A percentile compares a stretch with the other conserved stretches of the same genome.
Conservation (phyloP, 257 asterid genomes). For the Penstemon eatonii region DNA sequence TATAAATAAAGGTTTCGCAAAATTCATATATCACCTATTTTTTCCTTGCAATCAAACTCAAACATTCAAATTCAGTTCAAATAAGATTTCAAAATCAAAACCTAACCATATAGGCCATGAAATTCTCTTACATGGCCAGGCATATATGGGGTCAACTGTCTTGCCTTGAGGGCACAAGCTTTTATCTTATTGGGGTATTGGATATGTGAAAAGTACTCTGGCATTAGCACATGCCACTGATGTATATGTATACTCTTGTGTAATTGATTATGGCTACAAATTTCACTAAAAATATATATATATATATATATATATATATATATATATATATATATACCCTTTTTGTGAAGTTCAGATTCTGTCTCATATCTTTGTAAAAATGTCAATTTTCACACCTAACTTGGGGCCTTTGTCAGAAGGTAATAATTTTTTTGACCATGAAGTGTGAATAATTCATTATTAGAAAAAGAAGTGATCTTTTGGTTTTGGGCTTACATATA, state of each 20-base stretch:
- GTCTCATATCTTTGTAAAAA: neutral
- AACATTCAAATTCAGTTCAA: no score
- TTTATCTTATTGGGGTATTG: neutral
- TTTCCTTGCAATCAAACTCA: no score
- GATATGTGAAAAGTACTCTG: constrained; percentile 13
- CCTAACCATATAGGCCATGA: neutral
- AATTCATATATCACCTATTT: no score
- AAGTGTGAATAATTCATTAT: neutral
- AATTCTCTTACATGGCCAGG: neutral
- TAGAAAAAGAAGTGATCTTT: neutral
- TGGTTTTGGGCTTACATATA: neutral
- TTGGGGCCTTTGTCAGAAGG: neutral
- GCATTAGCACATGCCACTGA: constrained; percentile 16
- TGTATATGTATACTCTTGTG: neutral
- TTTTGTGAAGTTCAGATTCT: neutral
- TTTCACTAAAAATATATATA: neutral
- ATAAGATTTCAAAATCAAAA: no score
- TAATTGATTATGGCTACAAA: neutral
- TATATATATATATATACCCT: neutral
- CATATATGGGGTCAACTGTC: constrained; percentile 1
- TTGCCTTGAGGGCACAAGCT: neutral
- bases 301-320: no score
- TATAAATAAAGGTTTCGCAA: no score
- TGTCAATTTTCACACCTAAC: neutral
- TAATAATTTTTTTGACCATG: neutral